phyloP scores from a whole-genome alignment of 495 filamentous ascomycete species.

The Penicillium turbatum region DNA sequence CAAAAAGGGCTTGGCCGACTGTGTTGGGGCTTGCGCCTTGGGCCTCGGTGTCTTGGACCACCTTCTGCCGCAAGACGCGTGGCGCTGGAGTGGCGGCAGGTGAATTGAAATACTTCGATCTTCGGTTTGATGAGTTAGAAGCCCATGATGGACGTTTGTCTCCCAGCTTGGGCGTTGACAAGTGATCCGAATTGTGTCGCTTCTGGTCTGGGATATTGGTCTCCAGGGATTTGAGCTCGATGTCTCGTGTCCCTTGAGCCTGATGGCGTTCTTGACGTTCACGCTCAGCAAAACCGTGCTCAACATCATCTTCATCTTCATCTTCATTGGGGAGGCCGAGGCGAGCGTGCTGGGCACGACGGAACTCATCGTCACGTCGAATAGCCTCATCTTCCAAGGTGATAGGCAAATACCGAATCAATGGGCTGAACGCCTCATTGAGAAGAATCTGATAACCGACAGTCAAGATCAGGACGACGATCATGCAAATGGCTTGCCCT shows the following conservation, averaged over 20 bases:
- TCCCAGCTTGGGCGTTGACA: conserved; percentile 19
- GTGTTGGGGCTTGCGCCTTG: conserved; percentile 50
- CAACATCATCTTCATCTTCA: conserved; percentile 30
- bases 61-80: conserved; percentile 34
- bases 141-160: conserved; percentile 40
- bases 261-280: conserved; percentile 34
- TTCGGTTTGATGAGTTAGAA: conserved; percentile 35
- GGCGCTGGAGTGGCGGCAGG: conserved; percentile 28
- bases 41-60: conserved; percentile 57
- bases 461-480: conserved; percentile 66
- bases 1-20: conserved; percentile 76
- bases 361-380: conserved; percentile 81
- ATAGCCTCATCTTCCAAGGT: conserved; percentile 95
- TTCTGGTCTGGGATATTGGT: conserved; percentile 21
- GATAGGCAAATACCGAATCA: conserved; percentile 87
- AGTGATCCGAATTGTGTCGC: conserved; percentile 9
- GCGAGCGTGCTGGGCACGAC: conserved; percentile 64
- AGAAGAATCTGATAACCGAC: conserved; percentile 76
- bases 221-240: conserved; percentile 58
- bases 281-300: conserved; percentile 44
- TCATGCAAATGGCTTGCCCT: conserved; percentile 87
- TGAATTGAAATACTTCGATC: conserved; percentile 43
- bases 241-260: conserved; percentile 44
- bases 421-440: conserved; percentile 78
- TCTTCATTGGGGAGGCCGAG: conserved; percentile 36